Percentiles rank a stretch among this genome's conserved stretches.
phyloP scores from a whole-genome alignment of 495 filamentous ascomycete species.

The Penicillium canariense region DNA sequence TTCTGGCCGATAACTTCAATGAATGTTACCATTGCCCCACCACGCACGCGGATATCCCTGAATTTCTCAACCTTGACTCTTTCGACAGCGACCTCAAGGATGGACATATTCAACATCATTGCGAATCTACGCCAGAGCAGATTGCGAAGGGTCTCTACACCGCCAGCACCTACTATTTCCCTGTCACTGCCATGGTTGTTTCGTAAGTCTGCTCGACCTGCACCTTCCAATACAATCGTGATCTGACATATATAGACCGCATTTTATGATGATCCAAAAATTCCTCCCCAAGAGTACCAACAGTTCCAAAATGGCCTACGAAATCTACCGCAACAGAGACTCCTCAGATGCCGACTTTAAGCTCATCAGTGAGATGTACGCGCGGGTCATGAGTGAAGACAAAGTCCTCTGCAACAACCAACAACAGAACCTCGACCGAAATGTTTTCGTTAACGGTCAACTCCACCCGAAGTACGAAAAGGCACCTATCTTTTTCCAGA shows the following conservation, averaged over 20 bases:
- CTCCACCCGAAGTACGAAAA: slow-evolving; percentile 51
- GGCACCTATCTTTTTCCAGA: slow-evolving; percentile 49
- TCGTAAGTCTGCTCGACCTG: slow-evolving; percentile 34
- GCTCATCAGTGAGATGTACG: slow-evolving; percentile 41
- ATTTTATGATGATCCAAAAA: slow-evolving; percentile 50
- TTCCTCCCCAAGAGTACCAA: slow-evolving; percentile 42
- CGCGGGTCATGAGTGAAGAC: slow-evolving; percentile 45
- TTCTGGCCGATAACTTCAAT: slow-evolving; percentile 61
- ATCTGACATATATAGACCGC: slow-evolving; percentile 26
- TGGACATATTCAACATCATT: slow-evolving; percentile 44
- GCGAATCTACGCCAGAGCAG: slow-evolving; percentile 38
- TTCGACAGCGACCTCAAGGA: slow-evolving; percentile 44
- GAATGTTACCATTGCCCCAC: slow-evolving; percentile 64
- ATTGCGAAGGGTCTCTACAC: slow-evolving; percentile 34
- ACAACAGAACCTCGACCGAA: slow-evolving; percentile 48
- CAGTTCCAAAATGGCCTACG: slow-evolving; percentile 42
- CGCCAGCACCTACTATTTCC: slow-evolving; percentile 46
- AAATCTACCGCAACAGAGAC: slow-evolving; percentile 48
- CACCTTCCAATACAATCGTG: background rate
- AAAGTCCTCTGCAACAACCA: slow-evolving; percentile 44
- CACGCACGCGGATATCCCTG: slow-evolving; percentile 48
- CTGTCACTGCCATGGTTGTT: slow-evolving; percentile 43
- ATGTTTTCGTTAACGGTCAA: slow-evolving; percentile 48
- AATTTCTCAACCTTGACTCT: slow-evolving; percentile 40
- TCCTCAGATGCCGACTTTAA: slow-evolving; percentile 41